Evolutionary conservation across 164 flowering plant genomes (phyloP).

Genomic region (Buxus sempervirens): DNA sequence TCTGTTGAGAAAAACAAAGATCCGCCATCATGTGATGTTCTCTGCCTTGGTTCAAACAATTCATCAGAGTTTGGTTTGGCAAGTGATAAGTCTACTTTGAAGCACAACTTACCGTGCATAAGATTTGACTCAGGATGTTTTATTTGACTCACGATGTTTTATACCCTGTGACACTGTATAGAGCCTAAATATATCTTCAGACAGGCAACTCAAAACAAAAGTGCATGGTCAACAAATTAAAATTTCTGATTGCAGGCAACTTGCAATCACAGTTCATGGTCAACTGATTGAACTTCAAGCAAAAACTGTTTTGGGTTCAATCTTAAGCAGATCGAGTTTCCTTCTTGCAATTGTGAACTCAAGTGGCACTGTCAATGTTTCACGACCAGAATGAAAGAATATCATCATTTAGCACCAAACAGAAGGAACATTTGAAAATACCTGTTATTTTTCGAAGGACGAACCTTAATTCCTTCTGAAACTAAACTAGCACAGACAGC

Average conservation of each 20-base stretch:
- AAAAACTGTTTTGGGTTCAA: neutral
- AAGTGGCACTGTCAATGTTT: neutral
- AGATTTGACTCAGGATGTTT: neutral
- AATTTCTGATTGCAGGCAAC: neutral
- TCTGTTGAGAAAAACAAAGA: neutral
- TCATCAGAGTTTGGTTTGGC: neutral
- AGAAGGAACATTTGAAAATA: conserved; percentile 11
- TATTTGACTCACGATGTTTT: too few relatives aligned
- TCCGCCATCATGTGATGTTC: neutral
- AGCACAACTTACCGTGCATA: neutral
- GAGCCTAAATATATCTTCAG: neutral
- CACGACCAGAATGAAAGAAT: neutral
- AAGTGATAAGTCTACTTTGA: neutral
- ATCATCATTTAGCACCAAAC: neutral
- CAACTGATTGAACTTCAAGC: neutral
- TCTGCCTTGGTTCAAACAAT: neutral
- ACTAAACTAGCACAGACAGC: conserved; percentile 89
- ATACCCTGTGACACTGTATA: neutral
- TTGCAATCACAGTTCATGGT: neutral
- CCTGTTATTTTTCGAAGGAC: conserved; percentile 71
- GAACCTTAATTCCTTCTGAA: conserved; percentile 88
- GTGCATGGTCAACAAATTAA: neutral
- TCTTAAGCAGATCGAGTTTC: too few relatives aligned
- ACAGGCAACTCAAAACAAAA: neutral
- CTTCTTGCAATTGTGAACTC: neutral